Percentiles rank a stretch among this genome's conserved stretches.
Conservation (phyloP, 2,329 filamentous ascomycete species). For the Ilyonectria mors-panacis region DNA sequence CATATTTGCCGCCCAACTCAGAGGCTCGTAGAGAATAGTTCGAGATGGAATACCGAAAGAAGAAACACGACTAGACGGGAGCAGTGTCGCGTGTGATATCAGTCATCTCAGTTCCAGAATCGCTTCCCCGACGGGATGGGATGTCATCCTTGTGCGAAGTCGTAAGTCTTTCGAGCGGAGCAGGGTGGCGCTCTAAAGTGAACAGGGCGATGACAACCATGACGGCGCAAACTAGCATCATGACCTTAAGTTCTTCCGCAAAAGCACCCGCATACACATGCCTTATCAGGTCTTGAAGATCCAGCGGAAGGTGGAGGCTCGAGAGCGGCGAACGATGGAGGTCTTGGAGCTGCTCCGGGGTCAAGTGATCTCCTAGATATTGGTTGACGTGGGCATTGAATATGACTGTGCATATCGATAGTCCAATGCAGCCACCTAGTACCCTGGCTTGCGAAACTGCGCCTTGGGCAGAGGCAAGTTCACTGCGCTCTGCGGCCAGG, state of each 20-base stretch:
- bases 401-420: conserved; percentile 72
- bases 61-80: conserved; percentile 30
- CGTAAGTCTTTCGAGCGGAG: conserved; percentile 52
- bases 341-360: conserved; percentile 55
- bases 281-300: conserved; percentile 54
- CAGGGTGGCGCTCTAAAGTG: conserved; percentile 60
- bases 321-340: conserved; percentile 63
- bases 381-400: conserved; percentile 63
- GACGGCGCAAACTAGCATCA: conserved; percentile 60
- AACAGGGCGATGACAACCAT: conserved; percentile 62
- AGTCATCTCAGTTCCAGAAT: conserved; percentile 57
- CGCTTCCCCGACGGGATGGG: conserved; percentile 53
- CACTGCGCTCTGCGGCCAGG: conserved; percentile 61
- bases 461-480: conserved; percentile 72
- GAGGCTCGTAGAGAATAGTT: neutral
- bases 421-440: conserved; percentile 71
- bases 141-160: conserved; percentile 49
- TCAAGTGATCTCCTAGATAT: conserved; percentile 55
- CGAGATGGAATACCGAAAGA: neutral
- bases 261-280: conserved; percentile 63
- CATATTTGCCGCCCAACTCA: neutral
- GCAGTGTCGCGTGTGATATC: conserved; percentile 45
- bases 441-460: conserved; percentile 73
- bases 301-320: conserved; percentile 52
- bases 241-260: conserved; percentile 61